A percentile compares a stretch with the other conserved stretches of the same genome.
These are phyloP conservation scores for Psilocybe cubensis DNA, from an alignment of 768 basidiomycete genomes.

Conservation along the genomic window DNA sequence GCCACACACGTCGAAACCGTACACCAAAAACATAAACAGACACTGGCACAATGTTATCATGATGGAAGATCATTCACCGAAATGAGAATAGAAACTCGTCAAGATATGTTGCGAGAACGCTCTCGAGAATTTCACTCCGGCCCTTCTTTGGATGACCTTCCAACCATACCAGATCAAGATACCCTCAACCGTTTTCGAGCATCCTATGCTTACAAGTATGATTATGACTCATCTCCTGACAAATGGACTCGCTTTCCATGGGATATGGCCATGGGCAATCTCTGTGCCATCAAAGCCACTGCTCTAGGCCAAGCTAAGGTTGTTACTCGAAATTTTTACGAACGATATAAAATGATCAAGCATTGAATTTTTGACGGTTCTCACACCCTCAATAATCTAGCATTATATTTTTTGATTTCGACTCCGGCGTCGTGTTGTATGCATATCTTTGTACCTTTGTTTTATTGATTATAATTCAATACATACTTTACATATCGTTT, in stretches of 20 bases:
- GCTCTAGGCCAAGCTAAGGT: conserved; percentile 18
- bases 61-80: conserved; percentile 28
- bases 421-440: too few species aligned
- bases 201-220: conserved; percentile 57
- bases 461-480: too few species aligned
- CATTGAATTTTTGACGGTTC: not conserved
- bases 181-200: conserved; percentile 43
- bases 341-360: conserved; percentile 10
- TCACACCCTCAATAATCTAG: too few species aligned
- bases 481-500: too few species aligned
- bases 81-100: conserved; percentile 48
- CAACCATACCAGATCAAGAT: conserved; percentile 28
- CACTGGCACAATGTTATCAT: not conserved
- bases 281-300: conserved; percentile 56
- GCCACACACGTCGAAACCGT: conserved; percentile 18
- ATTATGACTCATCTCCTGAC: conserved; percentile 23
- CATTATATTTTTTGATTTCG: too few species aligned
- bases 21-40: conserved; percentile 10
- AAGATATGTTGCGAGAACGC: conserved; percentile 50
- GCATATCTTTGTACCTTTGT: too few species aligned
- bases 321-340: conserved; percentile 21
- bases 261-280: conserved; percentile 54
- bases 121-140: conserved; percentile 44
- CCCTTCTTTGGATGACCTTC: conserved; percentile 26
- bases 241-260: conserved; percentile 43